A percentile compares a stretch with the other conserved stretches of the same genome.
Conservation (phyloP, 2,329 filamentous ascomycete species). For the Amphichorda felina region DNA sequence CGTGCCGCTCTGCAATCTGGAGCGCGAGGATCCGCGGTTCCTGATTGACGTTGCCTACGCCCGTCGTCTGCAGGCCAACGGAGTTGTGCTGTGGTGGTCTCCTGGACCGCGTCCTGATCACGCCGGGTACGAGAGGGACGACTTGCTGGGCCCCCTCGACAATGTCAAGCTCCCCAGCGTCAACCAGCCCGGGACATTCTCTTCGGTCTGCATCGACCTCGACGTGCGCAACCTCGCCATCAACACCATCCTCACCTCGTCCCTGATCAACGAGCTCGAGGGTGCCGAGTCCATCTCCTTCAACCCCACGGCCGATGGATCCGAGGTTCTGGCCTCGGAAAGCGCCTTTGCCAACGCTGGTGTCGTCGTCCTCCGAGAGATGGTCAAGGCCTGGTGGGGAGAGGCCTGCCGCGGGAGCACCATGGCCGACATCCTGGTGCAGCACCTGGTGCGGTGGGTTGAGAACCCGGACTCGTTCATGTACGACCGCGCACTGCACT, state of each 20-base stretch:
- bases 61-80: slow-evolving; percentile 75
- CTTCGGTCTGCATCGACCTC: slow-evolving; percentile 91
- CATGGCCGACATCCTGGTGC: slow-evolving; percentile 97
- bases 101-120: slow-evolving; percentile 79
- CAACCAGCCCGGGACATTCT: slow-evolving; percentile 88
- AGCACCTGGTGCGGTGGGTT: slow-evolving; percentile 95
- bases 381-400: slow-evolving; percentile 98
- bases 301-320: slow-evolving; percentile 40
- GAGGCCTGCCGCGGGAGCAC: slow-evolving; percentile 82
- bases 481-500: slow-evolving; percentile 87
- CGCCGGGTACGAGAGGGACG: slow-evolving; percentile 88
- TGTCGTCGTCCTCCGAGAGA: slow-evolving; percentile 82
- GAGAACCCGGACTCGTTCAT: slow-evolving; percentile 88
- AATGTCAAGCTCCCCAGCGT: slow-evolving; percentile 83
- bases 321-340: slow-evolving; percentile 60
- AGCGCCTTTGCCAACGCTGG: slow-evolving; percentile 89
- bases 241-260: slow-evolving; percentile 94
- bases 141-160: slow-evolving; percentile 72
- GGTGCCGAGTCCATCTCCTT: slow-evolving; percentile 79
- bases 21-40: slow-evolving; percentile 86
- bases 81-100: slow-evolving; percentile 97
- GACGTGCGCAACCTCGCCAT: slow-evolving; percentile 91
- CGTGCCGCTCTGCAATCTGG: slow-evolving; percentile 88
- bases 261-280: slow-evolving; percentile 92
- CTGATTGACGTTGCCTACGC: slow-evolving; percentile 95